A percentile compares a stretch with the other conserved stretches of the same genome.
phyloP scores from a whole-genome alignment of 345 rosid species.

The Diplotaxis tenuifolia region DNA sequence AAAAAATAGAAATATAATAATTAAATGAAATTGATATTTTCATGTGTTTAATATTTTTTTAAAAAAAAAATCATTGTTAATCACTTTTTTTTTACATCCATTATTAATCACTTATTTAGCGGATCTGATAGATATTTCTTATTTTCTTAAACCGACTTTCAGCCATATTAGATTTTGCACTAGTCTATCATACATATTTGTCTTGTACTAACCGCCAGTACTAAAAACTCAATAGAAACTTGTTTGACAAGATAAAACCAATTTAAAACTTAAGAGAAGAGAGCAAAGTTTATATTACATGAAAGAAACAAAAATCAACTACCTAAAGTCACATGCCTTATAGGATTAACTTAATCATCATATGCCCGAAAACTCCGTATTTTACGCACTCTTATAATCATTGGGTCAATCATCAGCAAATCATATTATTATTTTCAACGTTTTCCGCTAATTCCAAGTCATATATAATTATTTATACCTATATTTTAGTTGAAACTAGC shows the following conservation, averaged over 20 bases:
- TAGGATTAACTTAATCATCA: constrained; percentile 22
- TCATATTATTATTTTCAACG: constrained; percentile 22
- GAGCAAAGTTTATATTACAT: background rate
- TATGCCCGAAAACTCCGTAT: constrained; percentile 28
- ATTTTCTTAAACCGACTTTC: too few species aligned
- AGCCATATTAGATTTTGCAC: background rate
- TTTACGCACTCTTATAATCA: constrained; percentile 32
- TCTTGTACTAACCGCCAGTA: background rate
- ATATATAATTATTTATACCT: constrained; percentile 5
- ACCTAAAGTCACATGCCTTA: constrained; percentile 32
- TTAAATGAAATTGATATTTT: too few species aligned
- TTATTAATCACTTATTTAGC: too few species aligned
- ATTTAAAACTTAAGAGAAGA: background rate
- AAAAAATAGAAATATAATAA: too few species aligned
- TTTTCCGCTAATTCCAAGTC: constrained; percentile 27
- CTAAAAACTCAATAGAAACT: background rate
- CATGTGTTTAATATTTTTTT: too few species aligned
- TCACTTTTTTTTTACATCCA: too few species aligned
- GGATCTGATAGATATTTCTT: too few species aligned
- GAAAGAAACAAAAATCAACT: constrained; percentile 6
- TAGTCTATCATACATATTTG: background rate
- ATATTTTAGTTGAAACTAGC: background rate
- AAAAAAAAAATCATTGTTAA: too few species aligned
- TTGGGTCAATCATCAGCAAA: constrained; percentile 33
- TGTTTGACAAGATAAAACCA: constrained; percentile 17